Evolutionary conservation across 306 rosid genomes (phyloP).

Genomic region (Cicer chorassanicum): DNA sequence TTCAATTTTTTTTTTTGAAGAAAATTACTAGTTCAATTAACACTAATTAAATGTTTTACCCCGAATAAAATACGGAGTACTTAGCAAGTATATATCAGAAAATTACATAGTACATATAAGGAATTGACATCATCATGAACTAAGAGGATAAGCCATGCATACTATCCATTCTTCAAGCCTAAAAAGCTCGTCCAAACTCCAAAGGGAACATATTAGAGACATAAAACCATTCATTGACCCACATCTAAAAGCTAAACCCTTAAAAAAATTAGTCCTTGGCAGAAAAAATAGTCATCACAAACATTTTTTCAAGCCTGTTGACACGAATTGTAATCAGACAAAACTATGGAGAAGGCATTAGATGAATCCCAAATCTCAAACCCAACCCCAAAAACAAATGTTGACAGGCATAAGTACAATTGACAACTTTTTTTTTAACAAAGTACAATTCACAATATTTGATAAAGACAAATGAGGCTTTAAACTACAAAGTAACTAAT

Average conservation of each 20-base stretch:
- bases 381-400: neutral
- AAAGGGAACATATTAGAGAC: neutral
- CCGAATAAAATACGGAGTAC: neutral
- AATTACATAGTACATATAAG: neutral
- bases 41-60: neutral
- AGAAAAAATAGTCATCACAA: neutral
- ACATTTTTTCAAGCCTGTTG: neutral
- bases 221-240: neutral
- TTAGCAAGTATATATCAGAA: slow-evolving; percentile 27
- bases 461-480: neutral
- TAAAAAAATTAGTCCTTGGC: neutral
- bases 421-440: neutral
- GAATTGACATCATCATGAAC: neutral
- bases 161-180: neutral
- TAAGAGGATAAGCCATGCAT: neutral
- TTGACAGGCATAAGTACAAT: neutral
- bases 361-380: neutral
- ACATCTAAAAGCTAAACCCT: neutral
- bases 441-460: neutral
- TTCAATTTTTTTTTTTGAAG: neutral
- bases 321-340: neutral
- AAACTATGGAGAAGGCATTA: neutral
- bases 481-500: neutral
- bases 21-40: neutral
- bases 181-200: neutral